These are phyloP conservation scores for Syncephalastrum contaminatum DNA, from an alignment of 371 early-diverging fungal species.

Conservation along the genomic window DNA sequence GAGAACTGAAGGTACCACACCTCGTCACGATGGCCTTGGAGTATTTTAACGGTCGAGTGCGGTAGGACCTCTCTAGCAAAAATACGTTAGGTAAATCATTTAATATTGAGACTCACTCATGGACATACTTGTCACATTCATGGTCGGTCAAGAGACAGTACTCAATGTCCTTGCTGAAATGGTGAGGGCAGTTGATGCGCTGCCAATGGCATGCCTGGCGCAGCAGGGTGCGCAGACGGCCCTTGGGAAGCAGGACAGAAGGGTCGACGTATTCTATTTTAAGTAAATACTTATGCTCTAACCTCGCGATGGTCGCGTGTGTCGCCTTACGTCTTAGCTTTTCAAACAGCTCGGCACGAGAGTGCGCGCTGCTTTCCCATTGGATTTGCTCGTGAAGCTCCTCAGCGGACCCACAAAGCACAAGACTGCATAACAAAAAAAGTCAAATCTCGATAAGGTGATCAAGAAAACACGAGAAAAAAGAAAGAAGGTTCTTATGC, in stretches of 20 bases:
- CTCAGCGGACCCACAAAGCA: slow-evolving; percentile 65
- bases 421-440: slow-evolving; percentile 33
- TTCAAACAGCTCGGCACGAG: slow-evolving; percentile 71
- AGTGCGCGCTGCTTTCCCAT: slow-evolving; percentile 80
- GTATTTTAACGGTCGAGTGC: slow-evolving; percentile 52
- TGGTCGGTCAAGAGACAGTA: slow-evolving; percentile 76
- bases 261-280: slow-evolving; percentile 71
- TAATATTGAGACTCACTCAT: slow-evolving; percentile 3
- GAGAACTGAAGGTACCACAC: slow-evolving; percentile 96
- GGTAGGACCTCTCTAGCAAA: slow-evolving; percentile 24
- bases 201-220: slow-evolving; percentile 83
- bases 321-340: slow-evolving; percentile 10
- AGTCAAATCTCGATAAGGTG: no score
- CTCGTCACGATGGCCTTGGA: slow-evolving; percentile 86
- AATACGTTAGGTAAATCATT: background rate
- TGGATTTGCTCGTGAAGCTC: slow-evolving; percentile 61
- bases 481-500: background rate
- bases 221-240: slow-evolving; percentile 75
- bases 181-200: slow-evolving; percentile 78
- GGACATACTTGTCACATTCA: slow-evolving; percentile 66
- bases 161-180: slow-evolving; percentile 60
- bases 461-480: background rate
- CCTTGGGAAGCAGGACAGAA: slow-evolving; percentile 84
- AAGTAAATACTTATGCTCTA: background rate
- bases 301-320: background rate